These are phyloP conservation scores for Penicillium italicum DNA, from an alignment of 2,329 filamentous ascomycete species.

Conservation along the genomic window DNA sequence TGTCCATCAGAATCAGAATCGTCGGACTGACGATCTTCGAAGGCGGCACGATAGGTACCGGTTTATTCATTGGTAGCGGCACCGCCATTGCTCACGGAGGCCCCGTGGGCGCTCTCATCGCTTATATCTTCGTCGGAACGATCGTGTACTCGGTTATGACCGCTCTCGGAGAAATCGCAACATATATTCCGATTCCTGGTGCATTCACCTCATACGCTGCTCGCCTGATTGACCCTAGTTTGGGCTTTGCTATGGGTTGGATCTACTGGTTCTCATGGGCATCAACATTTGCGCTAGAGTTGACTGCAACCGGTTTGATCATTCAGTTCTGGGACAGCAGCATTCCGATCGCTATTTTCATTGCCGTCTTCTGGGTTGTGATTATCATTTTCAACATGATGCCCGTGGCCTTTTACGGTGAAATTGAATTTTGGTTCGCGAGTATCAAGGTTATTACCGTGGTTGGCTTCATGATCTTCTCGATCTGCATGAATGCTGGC, in stretches of 20 bases:
- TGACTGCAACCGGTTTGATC: slow-evolving; percentile 67
- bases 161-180: slow-evolving; percentile 64
- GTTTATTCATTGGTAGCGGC: slow-evolving; percentile 67
- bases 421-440: slow-evolving; percentile 75
- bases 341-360: slow-evolving; percentile 66
- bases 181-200: slow-evolving; percentile 71
- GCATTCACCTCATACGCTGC: slow-evolving; percentile 73
- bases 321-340: slow-evolving; percentile 67
- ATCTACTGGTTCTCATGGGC: slow-evolving; percentile 79
- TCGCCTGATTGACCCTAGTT: slow-evolving; percentile 67
- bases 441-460: slow-evolving; percentile 73
- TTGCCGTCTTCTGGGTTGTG: slow-evolving; percentile 67
- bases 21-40: not conserved
- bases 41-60: slow-evolving; percentile 67
- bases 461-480: slow-evolving; percentile 71
- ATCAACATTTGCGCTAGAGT: slow-evolving; percentile 67
- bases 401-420: slow-evolving; percentile 68
- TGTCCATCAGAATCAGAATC: not conserved
- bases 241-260: slow-evolving; percentile 77
- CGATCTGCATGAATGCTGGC: slow-evolving; percentile 70
- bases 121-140: slow-evolving; percentile 65
- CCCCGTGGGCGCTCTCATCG: slow-evolving; percentile 63
- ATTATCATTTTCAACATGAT: slow-evolving; percentile 68
- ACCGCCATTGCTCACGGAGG: slow-evolving; percentile 59
- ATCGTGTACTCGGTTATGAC: slow-evolving; percentile 74